Evolutionary conservation across 352 stramenopile genomes (phyloP), one percentile per base, ranked within the genome.

Genomic region (Pythium utonaiense): DNA sequence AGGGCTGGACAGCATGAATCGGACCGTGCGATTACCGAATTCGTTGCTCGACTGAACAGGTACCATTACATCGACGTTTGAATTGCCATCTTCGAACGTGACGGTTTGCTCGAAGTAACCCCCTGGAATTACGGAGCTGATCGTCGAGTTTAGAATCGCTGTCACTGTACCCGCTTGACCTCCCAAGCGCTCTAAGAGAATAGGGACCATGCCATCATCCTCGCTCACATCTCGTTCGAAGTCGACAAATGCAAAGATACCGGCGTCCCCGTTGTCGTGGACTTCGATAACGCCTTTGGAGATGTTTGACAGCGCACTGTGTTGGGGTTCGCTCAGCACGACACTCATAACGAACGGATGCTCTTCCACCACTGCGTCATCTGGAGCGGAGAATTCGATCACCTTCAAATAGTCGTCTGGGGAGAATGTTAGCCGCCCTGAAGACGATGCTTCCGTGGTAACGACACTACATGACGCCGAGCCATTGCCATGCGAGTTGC

Each of bases 191-290:
- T 42, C 12, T 9, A 77, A 44, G 6, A 25, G 22, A 24, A 78
- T 30, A 25, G 49, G 6, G 2, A 64, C 2, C 3, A 27, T 6
- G 41, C 64, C 52, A 6, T 40, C 24, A 27, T 70, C 51, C 50
- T 80, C 63, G 16, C 45, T 16, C 0, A 80, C 55, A 17, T 0
- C 61, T 3, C 72, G 21, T 3, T 69, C 14, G 1, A 22, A 44
- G 12, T 24, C 53, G 0, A 36, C 34, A 44, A 87, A 84, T 0
- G 3, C 21, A 8, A 87, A 58, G 0, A 61, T 22, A 9, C 73
- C 71, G 34, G 70, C 66, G 33, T 83, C 73, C 6, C 63, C 53
- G 34, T 79, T 66, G 53, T 81, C 74, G 25, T 71, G 17, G 6
- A 80, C 68, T 14, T 55, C 21, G 1, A 86, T 61, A 10, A 48